Conservation (phyloP, 2,329 filamentous ascomycete species). For the Microcyclosporella mali region DNA sequence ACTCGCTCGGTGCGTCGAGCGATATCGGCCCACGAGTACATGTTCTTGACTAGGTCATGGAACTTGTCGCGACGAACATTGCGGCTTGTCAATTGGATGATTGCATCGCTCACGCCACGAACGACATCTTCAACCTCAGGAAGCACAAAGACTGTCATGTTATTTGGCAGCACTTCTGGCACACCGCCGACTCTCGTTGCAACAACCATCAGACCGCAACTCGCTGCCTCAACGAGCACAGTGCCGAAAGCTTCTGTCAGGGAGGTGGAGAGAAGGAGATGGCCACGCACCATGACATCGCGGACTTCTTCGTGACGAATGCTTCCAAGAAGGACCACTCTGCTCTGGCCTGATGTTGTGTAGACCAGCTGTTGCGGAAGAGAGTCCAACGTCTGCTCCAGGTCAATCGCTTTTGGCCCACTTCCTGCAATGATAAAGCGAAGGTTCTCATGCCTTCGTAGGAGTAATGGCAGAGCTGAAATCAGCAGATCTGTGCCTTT, state of each 20-base stretch:
- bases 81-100: conserved; percentile 70
- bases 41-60: conserved; percentile 92
- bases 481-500: conserved; percentile 97
- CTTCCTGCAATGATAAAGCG: conserved; percentile 95
- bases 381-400: conserved; percentile 91
- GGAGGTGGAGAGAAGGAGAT: conserved; percentile 93
- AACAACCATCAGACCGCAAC: conserved; percentile 91
- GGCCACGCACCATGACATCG: conserved; percentile 93
- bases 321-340: conserved; percentile 84
- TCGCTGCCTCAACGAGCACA: conserved; percentile 94
- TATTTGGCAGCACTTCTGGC: conserved; percentile 85
- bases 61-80: conserved; percentile 81
- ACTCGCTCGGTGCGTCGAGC: conserved; percentile 89
- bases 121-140: conserved; percentile 96
- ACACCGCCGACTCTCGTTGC: conserved; percentile 96
- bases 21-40: conserved; percentile 98
- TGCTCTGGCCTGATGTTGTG: conserved; percentile 64
- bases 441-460: conserved; percentile 83
- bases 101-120: conserved; percentile 79
- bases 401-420: conserved; percentile 91
- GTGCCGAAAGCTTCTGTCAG: conserved; percentile 96
- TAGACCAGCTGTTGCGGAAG: conserved; percentile 35
- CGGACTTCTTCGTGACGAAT: conserved; percentile 94
- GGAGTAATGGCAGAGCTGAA: conserved; percentile 85
- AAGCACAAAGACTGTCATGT: conserved; percentile 97